These are phyloP conservation scores for Fistulinella prunicolor DNA, from an alignment of 768 basidiomycete genomes.

Conservation along the genomic window DNA sequence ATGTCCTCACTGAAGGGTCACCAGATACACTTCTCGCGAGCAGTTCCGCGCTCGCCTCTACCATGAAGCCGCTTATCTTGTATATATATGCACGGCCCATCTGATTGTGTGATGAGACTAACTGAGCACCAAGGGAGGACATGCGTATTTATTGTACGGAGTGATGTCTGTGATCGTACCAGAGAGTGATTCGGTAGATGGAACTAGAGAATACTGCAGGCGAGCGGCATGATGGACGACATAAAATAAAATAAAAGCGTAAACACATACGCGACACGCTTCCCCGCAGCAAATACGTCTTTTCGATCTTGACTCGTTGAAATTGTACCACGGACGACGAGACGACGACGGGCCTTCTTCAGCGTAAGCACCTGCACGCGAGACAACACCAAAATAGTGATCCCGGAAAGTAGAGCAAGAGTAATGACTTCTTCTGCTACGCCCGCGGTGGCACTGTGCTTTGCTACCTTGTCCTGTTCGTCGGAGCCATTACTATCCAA, in stretches of 20 bases:
- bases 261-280: slow-evolving; percentile 62
- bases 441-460: too few species aligned
- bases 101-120: slow-evolving; percentile 38
- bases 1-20: slow-evolving; percentile 96
- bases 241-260: not conserved
- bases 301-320: slow-evolving; percentile 69
- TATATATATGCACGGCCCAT: slow-evolving; percentile 96
- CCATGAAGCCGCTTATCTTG: slow-evolving; percentile 91
- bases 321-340: slow-evolving; percentile 31
- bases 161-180: slow-evolving; percentile 69
- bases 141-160: slow-evolving; percentile 75
- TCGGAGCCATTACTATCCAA: slow-evolving; percentile 38
- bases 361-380: not conserved
- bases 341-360: slow-evolving; percentile 5
- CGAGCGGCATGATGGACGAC: too few species aligned
- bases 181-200: slow-evolving; percentile 24
- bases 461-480: slow-evolving; percentile 37
- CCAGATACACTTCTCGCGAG: slow-evolving; percentile 79
- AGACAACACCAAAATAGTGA: not conserved
- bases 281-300: slow-evolving; percentile 71
- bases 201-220: slow-evolving; percentile 11
- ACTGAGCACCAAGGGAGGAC: not conserved
- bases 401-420: too few species aligned
- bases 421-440: slow-evolving; percentile 51
- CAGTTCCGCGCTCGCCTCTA: slow-evolving; percentile 77